Base-by-base conservation (phyloP, 116 monocot genomes). In the Cymodocea nodosa region DNA sequence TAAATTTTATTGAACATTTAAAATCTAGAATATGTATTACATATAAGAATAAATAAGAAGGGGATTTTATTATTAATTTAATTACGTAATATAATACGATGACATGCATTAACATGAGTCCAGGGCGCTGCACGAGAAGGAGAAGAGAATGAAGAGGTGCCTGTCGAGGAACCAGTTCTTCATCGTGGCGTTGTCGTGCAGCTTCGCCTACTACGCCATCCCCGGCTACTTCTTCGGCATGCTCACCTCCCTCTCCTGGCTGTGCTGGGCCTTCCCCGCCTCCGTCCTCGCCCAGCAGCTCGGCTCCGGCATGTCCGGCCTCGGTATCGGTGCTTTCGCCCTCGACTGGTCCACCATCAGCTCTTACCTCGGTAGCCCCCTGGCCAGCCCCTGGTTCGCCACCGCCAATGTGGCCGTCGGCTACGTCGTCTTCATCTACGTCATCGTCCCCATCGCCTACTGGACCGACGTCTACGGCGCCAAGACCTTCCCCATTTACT, bases 361-460 rank as follows among this genome's bases (percentile, higher is more conserved):
- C 37, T 76, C 83, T 4, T 87, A 83, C 67, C 78, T 87, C 12
- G 84, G 81, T 12, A 87, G 87, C 64, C 87, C 87, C 0, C 74
- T 87, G 9, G 87, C 83, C 14, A 87, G 83, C 68, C 87, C 87
- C 0, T 79, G 81, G 81, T 87, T 87, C 14, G 87, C 87, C 49
- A 87, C 84, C 0, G 81, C 79, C 16, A 87, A 87, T 53, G 60
- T 87, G 8, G 84, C 84, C 2, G 76, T 64, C 0, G 87, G 87
- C 25, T 84, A 76, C 66, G 6, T 79, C 18, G 4, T 83, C 23
- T 50, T 87, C 22, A 71, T 80, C 69, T 81, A 83, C 52, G 53
- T 87, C 23, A 73, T 87, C 15, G 60, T 78, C 0, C 87, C 87
- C 4, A 63, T 71, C 20, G 69, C 80, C 0, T 87, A 83, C 68